Evolutionary conservation across 768 basidiomycete species (phyloP), one percentile per base, ranked within the genome.

Genomic region (Mycena rebaudengoi): DNA sequence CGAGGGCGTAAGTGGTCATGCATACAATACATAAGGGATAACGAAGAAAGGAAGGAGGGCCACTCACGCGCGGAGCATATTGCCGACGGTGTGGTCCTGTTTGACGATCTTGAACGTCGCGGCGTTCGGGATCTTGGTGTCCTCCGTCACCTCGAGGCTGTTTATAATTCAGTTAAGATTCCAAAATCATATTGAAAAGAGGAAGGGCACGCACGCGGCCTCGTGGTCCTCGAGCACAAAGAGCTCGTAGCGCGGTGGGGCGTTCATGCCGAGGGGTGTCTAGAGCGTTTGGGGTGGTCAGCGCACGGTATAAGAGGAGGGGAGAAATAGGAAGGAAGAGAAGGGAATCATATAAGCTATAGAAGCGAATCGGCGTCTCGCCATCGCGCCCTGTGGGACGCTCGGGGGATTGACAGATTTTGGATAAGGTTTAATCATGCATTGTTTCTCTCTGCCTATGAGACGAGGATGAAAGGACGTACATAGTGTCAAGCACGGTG

Each of bases 111-210:
- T 95, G 66, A 99, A 88, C 0, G 96, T 97, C 18, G 97, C 97
- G 2, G 98, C 96, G 71, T 98, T 98, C 0, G 96, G 96, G 64
- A 99, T 95, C 80, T 98, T 98, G 43, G 95, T 96, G 79, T 99
- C 98, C 78, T 99, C 96, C 0, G 86, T 88, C 43, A 99, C 84
- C 71, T 95, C 93, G 58, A 99, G 88, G 44, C 96, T 98, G 73
- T 54, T 43, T 51, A 43, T 60, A 26, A 55, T 65, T 65, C 53
- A 51, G 67, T 58, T 49, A 37, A 45, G 23, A 54, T 49, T n/a
- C 30, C 43, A 41, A 13, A n/a, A n/a, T n/a, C n/a, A 26, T 41
- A 30, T 50, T 50, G 41, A 46, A 18, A 44, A 48, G 26, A 25
- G 35, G 50, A 54, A 41, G 25, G 29, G 18, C 44, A 90, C 95